These are phyloP conservation scores for Cladophialophora exuberans DNA, from an alignment of 2,329 filamentous ascomycete genomes.

Conservation along the genomic window DNA sequence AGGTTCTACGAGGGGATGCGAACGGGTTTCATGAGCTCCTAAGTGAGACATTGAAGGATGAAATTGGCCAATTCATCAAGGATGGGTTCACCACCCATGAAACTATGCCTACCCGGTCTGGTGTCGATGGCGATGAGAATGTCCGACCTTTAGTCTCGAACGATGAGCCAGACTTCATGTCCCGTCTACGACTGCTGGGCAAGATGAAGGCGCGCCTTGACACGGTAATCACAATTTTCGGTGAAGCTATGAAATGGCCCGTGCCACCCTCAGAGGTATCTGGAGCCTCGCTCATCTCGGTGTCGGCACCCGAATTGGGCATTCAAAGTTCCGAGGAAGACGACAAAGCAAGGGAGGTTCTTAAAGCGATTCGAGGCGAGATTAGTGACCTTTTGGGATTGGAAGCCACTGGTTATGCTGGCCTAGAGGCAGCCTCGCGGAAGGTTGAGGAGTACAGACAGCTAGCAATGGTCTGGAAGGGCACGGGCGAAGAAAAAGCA, in stretches of 20 bases:
- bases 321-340: constrained; percentile 71
- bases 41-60: constrained; percentile 69
- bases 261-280: constrained; percentile 86
- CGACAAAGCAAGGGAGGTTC: constrained; percentile 83
- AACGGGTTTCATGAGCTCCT: constrained; percentile 78
- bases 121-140: constrained; percentile 18
- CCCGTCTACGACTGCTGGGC: constrained; percentile 78
- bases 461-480: constrained; percentile 83
- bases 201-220: constrained; percentile 84
- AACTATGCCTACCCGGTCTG: background rate
- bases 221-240: constrained; percentile 86
- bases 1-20: constrained; percentile 87
- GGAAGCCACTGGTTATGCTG: constrained; percentile 62
- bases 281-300: constrained; percentile 82
- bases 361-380: constrained; percentile 70
- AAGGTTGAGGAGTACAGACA: constrained; percentile 77
- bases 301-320: constrained; percentile 79
- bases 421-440: constrained; percentile 72
- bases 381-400: constrained; percentile 68
- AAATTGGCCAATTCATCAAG: constrained; percentile 74
- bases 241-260: constrained; percentile 93
- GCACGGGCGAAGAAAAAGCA: constrained; percentile 92
- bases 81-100: constrained; percentile 37
- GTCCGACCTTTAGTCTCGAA: constrained; percentile 10
- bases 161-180: constrained; percentile 68